Evolutionary conservation across 345 rosid species (phyloP), one percentile per base, ranked within the genome.

Genomic region (Geranium brycei): DNA sequence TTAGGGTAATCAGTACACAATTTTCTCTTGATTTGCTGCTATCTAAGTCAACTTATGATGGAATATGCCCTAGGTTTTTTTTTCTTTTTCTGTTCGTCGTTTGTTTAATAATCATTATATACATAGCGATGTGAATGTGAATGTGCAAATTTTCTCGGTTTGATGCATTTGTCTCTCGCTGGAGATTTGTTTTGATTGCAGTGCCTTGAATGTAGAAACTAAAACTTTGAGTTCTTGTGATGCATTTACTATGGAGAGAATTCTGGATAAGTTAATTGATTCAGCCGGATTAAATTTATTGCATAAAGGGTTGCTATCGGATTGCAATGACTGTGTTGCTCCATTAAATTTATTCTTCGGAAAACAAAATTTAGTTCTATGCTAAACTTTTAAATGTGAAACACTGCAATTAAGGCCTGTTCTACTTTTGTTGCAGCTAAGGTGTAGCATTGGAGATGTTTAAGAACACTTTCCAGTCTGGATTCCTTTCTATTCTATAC

Each of bases 401-500:
- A 47, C 53, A 47, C 3, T 47, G 53, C 11, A 47, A 47, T 47
- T 47, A 8, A 8, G 53, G 53, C 1, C 10, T 7, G 53, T 47
- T 47, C 15, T 47, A 0, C 53, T 47, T 47, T 13, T 2, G 15
- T 47, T 47, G 53, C 53, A 47, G 53, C 13, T 47, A 2, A 47
- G 12, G 3, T 47, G 7, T 11, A 10, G 53, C 1, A 47, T 47
- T 47, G 53, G 15, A 47, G 53, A 87, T 85, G 95, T 87, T 87
- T 68, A 87, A 81, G 75, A 87, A 87, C 81, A 85, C 95, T 58
- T 87, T 87, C 79, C 95, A 87, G 67, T 87, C 95, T 65, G 95
- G 95, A 68, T 85, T 88, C 66, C 73, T 88, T n/a, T 85, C 95
- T 64, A 85, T 88, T 66, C 62, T 88, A 35, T 88, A 88, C 80